phyloP scores from a whole-genome alignment of 2,329 filamentous ascomycete genomes.

The Colletotrichum liriopes region DNA sequence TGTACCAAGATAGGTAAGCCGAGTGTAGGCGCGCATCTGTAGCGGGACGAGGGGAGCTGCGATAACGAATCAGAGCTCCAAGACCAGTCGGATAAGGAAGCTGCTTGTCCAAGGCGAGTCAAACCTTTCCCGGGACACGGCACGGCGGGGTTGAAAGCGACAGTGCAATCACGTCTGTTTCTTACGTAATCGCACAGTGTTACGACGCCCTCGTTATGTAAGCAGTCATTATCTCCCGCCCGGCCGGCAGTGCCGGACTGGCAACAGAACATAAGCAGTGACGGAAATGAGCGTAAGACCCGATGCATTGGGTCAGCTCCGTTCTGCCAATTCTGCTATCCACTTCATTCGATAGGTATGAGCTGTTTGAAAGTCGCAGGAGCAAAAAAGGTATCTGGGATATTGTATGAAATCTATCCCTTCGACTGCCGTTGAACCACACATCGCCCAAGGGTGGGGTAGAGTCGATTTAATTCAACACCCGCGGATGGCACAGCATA shows the following conservation, averaged over 20 bases:
- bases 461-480: no score
- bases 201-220: background rate
- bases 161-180: constrained; percentile 27
- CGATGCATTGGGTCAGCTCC: background rate
- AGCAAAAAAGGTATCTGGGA: background rate
- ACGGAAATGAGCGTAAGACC: no score
- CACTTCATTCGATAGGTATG: background rate
- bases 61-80: constrained; percentile 29
- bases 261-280: background rate
- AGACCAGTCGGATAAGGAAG: constrained; percentile 33
- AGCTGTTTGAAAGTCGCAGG: background rate
- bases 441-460: no score
- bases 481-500: no score
- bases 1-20: constrained; percentile 29
- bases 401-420: no score
- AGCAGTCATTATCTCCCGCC: background rate
- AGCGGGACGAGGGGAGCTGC: constrained; percentile 32
- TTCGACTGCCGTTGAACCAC: no score
- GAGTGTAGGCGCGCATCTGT: constrained; percentile 17
- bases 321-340: no score
- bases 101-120: constrained; percentile 19
- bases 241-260: background rate
- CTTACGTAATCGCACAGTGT: constrained; percentile 6
- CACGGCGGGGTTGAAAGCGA: background rate
- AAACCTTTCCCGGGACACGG: background rate